Evolutionary conservation across 2,329 filamentous ascomycete species (phyloP).

Genomic region (Pseudogymnoascus sp.): DNA sequence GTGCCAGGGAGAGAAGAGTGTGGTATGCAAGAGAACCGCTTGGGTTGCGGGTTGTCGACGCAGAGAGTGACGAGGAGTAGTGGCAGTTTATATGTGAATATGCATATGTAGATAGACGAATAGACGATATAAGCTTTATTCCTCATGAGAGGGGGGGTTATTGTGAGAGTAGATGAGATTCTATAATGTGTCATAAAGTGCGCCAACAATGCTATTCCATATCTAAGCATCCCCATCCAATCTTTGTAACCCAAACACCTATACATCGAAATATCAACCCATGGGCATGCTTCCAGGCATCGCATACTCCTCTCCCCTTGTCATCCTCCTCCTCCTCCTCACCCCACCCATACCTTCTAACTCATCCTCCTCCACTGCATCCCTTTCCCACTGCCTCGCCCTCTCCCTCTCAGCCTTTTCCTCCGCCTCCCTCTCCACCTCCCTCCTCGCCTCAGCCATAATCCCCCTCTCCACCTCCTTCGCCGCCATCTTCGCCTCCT

Average conservation of each 20-base stretch:
- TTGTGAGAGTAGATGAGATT: background rate
- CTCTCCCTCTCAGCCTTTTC: constrained; percentile 27
- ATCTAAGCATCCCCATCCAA: background rate
- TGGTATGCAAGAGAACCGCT: constrained; percentile 56
- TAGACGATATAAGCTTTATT: background rate
- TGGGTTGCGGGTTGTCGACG: constrained; percentile 11
- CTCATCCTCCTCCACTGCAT: constrained; percentile 4
- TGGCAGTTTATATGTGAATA: constrained; percentile 14
- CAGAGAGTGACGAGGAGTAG: constrained; percentile 15
- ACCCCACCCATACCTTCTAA: constrained; percentile 8
- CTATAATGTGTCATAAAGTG: background rate
- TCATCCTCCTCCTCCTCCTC: constrained; percentile 25
- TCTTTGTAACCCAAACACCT: too few relatives aligned
- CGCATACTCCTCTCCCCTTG: constrained; percentile 26
- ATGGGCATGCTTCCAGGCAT: constrained; percentile 30
- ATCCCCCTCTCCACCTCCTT: constrained; percentile 42
- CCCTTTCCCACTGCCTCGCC: constrained; percentile 16
- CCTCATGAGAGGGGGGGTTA: background rate
- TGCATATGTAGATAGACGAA: constrained; percentile 9
- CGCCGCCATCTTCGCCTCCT: constrained; percentile 42
- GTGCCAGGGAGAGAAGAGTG: constrained; percentile 50
- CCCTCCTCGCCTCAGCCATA: constrained; percentile 34
- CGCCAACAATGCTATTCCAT: background rate
- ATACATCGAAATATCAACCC: too few relatives aligned
- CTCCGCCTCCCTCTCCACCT: constrained; percentile 16